phyloP scores from a whole-genome alignment of 1,284 basidiomycete genomes.

The Ustilago xerochloae region DNA sequence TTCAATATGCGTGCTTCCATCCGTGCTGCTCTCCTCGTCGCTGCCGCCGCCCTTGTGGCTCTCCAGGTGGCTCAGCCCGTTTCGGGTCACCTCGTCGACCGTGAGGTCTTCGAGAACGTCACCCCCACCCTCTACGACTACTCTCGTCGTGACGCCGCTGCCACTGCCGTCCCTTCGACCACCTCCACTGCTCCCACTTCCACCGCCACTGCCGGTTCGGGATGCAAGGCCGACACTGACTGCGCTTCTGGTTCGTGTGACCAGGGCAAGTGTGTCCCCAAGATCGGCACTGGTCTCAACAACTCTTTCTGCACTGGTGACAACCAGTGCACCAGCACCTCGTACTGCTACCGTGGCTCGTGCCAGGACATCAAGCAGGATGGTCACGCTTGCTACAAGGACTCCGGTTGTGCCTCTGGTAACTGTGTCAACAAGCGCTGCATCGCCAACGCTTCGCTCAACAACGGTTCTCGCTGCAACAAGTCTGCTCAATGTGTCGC shows the following conservation, averaged over 20 bases:
- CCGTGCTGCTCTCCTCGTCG: conserved; percentile 34
- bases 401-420: conserved; percentile 28
- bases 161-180: conserved; percentile 15
- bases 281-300: conserved; percentile 13
- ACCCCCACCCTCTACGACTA: conserved; percentile 42
- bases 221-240: conserved; percentile 21
- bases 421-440: conserved; percentile 36
- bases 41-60: conserved; percentile 31
- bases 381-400: conserved; percentile 36
- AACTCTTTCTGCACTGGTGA: conserved; percentile 33
- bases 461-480: conserved; percentile 13
- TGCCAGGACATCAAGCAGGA: conserved; percentile 33
- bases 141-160: conserved; percentile 16
- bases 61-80: conserved; percentile 47
- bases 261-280: conserved; percentile 31
- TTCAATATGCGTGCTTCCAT: conserved; percentile 37
- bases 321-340: conserved; percentile 17
- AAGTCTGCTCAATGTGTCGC: conserved; percentile 27
- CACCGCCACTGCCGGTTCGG: conserved; percentile 9
- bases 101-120: conserved; percentile 40
- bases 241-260: conserved; percentile 32
- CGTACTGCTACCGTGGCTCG: conserved; percentile 38
- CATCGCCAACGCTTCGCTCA: conserved; percentile 15
- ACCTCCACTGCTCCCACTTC: conserved; percentile 3
- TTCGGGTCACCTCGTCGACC: conserved; percentile 39